phyloP scores from a whole-genome alignment of 2,329 filamentous ascomycete species.

The Penicillium digitatum region DNA sequence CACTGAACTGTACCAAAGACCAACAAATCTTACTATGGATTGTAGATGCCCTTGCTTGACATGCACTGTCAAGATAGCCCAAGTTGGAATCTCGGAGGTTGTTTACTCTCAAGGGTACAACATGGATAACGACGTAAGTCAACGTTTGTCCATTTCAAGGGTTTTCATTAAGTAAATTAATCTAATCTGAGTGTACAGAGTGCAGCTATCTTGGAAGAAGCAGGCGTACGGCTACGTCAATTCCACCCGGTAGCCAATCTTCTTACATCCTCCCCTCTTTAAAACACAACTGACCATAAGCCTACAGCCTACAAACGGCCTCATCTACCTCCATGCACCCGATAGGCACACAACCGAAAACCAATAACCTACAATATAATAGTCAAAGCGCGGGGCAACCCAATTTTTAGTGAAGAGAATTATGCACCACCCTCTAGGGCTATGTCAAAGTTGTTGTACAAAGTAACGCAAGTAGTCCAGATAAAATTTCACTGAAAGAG shows the following conservation, averaged over 20 bases:
- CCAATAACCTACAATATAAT: not conserved
- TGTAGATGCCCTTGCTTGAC: constrained; percentile 82
- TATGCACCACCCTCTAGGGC: not conserved
- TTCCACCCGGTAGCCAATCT: constrained; percentile 67
- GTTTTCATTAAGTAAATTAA: not conserved
- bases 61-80: constrained; percentile 96
- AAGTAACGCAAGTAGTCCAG: not conserved
- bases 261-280: not conserved
- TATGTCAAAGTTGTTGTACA: not conserved
- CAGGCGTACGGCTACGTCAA: constrained; percentile 79
- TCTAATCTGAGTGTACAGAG: constrained; percentile 45
- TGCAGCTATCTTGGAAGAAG: constrained; percentile 74
- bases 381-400: not conserved
- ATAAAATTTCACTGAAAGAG: not conserved
- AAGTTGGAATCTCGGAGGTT: constrained; percentile 92
- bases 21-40: not conserved
- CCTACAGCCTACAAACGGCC: constrained; percentile 57
- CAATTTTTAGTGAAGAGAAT: not conserved
- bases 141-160: not conserved
- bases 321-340: constrained; percentile 59
- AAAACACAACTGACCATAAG: not conserved
- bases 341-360: not conserved
- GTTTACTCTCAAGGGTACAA: constrained; percentile 92
- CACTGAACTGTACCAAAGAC: not conserved
- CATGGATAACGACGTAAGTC: constrained; percentile 70